A percentile compares a stretch with the other conserved stretches of the same genome.
Evolutionary conservation across 495 filamentous ascomycete genomes (phyloP).

Genomic region (Penicillium pulvis): DNA sequence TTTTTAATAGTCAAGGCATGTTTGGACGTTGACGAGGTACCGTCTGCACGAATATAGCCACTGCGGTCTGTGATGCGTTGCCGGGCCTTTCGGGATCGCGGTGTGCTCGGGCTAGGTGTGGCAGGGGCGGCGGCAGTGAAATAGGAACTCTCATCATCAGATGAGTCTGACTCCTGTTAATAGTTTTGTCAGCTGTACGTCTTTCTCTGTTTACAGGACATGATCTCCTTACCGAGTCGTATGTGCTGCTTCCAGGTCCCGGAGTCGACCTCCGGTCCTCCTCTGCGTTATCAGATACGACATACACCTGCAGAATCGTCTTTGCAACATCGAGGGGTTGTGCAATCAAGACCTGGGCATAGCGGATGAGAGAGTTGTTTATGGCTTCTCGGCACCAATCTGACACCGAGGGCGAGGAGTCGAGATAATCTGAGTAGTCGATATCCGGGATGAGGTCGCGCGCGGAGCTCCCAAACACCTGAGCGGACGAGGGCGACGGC

Average conservation of each 20-base stretch:
- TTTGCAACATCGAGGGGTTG: conserved; percentile 98
- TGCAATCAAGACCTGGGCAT: conserved; percentile 78
- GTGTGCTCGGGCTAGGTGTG: conserved; percentile 56
- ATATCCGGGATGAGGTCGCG: conserved; percentile 83
- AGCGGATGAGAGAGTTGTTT: conserved; percentile 84
- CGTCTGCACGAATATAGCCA: conserved; percentile 48
- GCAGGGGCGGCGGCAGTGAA: conserved; percentile 75
- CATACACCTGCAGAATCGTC: conserved; percentile 81
- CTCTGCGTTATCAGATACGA: conserved; percentile 43
- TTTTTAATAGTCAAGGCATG: conserved; percentile 69
- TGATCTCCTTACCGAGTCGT: conserved; percentile 36
- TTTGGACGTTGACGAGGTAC: conserved; percentile 39
- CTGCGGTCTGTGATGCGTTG: conserved; percentile 53
- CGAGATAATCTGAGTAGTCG: conserved; percentile 87
- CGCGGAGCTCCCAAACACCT: conserved; percentile 68
- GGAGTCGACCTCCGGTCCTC: conserved; percentile 33
- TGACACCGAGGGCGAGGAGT: conserved; percentile 70
- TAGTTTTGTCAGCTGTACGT: conserved; percentile 15
- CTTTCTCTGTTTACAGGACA: conserved; percentile 1
- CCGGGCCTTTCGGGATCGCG: conserved; percentile 44
- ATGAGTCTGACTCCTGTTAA: conserved; percentile 46
- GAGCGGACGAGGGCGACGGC: conserved; percentile 42
- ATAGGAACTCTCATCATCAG: conserved; percentile 83
- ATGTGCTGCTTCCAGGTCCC: conserved; percentile 36
- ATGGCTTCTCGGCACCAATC: conserved; percentile 70